Evolutionary conservation across 306 rosid species (phyloP).

Genomic region (Castanopsis chinensis): DNA sequence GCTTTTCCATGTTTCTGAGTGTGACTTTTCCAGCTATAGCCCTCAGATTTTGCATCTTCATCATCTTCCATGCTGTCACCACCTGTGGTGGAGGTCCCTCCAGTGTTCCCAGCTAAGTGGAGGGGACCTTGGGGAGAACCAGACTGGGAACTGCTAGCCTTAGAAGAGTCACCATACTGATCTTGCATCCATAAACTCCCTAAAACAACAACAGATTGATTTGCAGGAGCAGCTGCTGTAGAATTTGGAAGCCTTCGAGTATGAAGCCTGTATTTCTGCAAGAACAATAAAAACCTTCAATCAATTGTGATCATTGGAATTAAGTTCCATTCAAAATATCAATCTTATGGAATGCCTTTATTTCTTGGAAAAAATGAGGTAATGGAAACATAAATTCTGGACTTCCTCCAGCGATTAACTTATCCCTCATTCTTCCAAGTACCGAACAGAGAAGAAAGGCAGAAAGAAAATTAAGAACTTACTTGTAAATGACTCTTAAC

Average conservation of each 20-base stretch:
- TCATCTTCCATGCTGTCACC: slow-evolving; percentile 73
- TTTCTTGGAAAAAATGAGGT: not conserved
- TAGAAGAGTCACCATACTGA: slow-evolving; percentile 70
- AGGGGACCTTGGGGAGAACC: slow-evolving; percentile 96
- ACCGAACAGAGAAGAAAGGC: slow-evolving; percentile 9
- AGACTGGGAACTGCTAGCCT: slow-evolving; percentile 69
- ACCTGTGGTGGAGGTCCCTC: slow-evolving; percentile 59
- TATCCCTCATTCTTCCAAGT: not conserved
- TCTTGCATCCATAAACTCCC: slow-evolving; percentile 80
- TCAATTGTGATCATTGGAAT: slow-evolving; percentile 10
- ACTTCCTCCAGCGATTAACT: slow-evolving; percentile 6
- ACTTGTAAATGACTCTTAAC: slow-evolving; percentile 99
- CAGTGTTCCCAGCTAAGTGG: slow-evolving; percentile 61
- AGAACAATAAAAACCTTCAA: slow-evolving; percentile 13
- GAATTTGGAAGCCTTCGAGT: slow-evolving; percentile 64
- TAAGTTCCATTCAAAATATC: slow-evolving; percentile 13
- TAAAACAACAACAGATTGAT: slow-evolving; percentile 59
- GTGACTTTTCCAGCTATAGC: slow-evolving; percentile 71
- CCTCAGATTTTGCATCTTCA: slow-evolving; percentile 78
- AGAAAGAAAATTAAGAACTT: slow-evolving; percentile 20
- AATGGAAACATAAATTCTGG: not conserved
- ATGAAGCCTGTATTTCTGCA: slow-evolving; percentile 96
- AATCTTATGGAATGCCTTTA: not conserved
- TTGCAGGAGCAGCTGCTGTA: slow-evolving; percentile 29
- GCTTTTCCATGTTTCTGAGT: slow-evolving; percentile 46